Base-by-base conservation (phyloP, 2,329 filamentous ascomycete genomes). In the Fusarium citri region DNA sequence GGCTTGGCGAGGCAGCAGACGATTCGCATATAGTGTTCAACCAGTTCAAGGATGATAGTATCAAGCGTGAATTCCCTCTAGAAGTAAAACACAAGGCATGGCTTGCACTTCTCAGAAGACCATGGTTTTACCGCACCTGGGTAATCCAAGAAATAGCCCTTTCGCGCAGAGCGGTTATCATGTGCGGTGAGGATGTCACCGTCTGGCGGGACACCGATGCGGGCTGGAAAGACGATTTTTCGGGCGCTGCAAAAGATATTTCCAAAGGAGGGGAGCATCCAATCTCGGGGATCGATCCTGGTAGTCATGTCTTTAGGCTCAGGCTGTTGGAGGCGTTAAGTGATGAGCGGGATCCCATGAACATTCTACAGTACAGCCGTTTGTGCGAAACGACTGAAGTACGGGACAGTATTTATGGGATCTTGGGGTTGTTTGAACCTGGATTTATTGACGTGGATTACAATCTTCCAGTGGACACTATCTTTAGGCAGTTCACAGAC, bases 51-150 rank as follows among this genome's bases (percentile, higher is more conserved):
- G 46, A 69, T 2, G 25, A 55, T 0, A n/a, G n/a, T n/a, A n/a
- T n/a, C n/a, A n/a, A n/a, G n/a, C n/a, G n/a, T n/a, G n/a, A n/a
- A n/a, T n/a, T n/a, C n/a, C n/a, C 34, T 1, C 6, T 20, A 6
- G 25, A 56, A 5, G 10, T 10, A 8, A 25, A 48, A 5, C 65
- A 41, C 0, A 23, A n/a, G 2, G 65, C 66, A 0, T 68, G 66
- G 66, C 41, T 9, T 2, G 34, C 49, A 1, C 22, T 68, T 3
- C 1, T 68, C 15, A 68, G 20, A 22, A 26, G 66, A 1, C 60
- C 66, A 1, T 69, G 66, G 66, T 68, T 68, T 46, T 68, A 25
- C 6, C 66, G 66, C 6, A 68, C 66, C 1, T 69, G 66, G 66
- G 66, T 69, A 0, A 66, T 69, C 0, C 66, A 68, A 22, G 66